phyloP scores from a whole-genome alignment of 2,329 filamentous ascomycete genomes.

The Fusarium graminum region DNA sequence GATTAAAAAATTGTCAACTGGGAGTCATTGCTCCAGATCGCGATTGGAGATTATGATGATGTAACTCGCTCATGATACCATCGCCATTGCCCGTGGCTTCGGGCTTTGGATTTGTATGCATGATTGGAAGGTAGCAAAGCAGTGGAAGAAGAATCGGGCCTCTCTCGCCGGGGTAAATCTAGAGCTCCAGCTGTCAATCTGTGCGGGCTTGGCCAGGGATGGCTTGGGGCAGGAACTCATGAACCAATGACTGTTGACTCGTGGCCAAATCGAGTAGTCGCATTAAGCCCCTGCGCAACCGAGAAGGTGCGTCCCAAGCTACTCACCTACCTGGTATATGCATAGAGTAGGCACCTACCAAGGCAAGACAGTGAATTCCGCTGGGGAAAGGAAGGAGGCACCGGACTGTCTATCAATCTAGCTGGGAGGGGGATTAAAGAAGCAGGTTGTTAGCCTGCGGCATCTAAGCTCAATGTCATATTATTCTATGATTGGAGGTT shows the following conservation, averaged over 20 bases:
- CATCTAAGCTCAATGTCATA: neutral
- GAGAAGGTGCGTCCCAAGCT: constrained; percentile 10
- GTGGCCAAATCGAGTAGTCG: constrained; percentile 49
- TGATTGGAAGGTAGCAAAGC: constrained; percentile 17
- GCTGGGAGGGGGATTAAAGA: neutral
- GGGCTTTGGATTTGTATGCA: neutral
- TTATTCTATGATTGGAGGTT: neutral
- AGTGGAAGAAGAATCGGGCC: neutral
- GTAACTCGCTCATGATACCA: constrained; percentile 11
- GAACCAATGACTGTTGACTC: constrained; percentile 45
- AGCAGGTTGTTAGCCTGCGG: neutral
- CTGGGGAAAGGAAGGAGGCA: constrained; percentile 2
- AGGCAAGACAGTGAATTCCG: constrained; percentile 1
- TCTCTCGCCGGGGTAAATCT: constrained; percentile 29
- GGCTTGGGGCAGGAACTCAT: constrained; percentile 30
- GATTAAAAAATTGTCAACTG: neutral
- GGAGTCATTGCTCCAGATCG: neutral
- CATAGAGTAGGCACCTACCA: constrained; percentile 13
- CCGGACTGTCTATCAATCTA: neutral
- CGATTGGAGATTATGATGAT: constrained; percentile 24
- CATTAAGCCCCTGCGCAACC: constrained; percentile 42
- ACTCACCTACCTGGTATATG: constrained; percentile 23
- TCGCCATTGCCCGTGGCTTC: constrained; percentile 32
- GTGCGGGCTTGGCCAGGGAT: constrained; percentile 41
- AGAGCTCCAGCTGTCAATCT: constrained; percentile 39